Conservation (phyloP, 768 basidiomycete species). For the Termitomyces sp. region DNA sequence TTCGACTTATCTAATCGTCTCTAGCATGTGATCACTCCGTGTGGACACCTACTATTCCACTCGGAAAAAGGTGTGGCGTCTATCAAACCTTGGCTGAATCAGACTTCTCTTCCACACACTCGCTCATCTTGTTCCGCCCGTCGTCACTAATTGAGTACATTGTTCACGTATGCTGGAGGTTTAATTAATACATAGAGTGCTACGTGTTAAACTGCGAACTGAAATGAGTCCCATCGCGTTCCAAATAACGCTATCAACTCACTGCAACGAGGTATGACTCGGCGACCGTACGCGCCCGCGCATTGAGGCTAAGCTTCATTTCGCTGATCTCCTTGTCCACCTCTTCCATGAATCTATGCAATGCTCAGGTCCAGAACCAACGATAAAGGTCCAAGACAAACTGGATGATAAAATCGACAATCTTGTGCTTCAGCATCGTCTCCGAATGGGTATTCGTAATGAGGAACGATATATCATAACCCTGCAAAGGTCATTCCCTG, state of each 20-base stretch:
- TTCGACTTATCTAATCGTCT: neutral
- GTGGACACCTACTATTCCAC: too few relatives aligned
- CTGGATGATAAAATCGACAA: conserved; percentile 99
- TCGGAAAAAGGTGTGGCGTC: too few relatives aligned
- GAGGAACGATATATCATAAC: conserved; percentile 97
- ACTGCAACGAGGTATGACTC: conserved; percentile 94
- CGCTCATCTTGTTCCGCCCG: too few relatives aligned
- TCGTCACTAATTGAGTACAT: too few relatives aligned
- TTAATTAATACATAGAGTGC: conserved; percentile 9
- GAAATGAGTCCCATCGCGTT: conserved; percentile 3
- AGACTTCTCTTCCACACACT: too few relatives aligned
- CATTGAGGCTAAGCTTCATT: conserved; percentile 97
- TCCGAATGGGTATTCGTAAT: conserved; percentile 97
- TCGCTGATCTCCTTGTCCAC: conserved; percentile 99
- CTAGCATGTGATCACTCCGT: too few relatives aligned
- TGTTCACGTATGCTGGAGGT: too few relatives aligned
- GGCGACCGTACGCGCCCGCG: conserved; percentile 93
- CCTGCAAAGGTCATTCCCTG: conserved; percentile 39
- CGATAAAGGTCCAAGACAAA: conserved; percentile 28
- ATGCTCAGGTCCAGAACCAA: conserved; percentile 5
- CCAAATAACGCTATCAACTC: conserved; percentile 22
- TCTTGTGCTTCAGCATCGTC: conserved; percentile 99
- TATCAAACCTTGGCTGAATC: too few relatives aligned
- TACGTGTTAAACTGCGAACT: conserved; percentile 32
- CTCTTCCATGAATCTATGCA: conserved; percentile 89